Base-by-base conservation (phyloP, 768 basidiomycete species). In the Russula olivacea region DNA sequence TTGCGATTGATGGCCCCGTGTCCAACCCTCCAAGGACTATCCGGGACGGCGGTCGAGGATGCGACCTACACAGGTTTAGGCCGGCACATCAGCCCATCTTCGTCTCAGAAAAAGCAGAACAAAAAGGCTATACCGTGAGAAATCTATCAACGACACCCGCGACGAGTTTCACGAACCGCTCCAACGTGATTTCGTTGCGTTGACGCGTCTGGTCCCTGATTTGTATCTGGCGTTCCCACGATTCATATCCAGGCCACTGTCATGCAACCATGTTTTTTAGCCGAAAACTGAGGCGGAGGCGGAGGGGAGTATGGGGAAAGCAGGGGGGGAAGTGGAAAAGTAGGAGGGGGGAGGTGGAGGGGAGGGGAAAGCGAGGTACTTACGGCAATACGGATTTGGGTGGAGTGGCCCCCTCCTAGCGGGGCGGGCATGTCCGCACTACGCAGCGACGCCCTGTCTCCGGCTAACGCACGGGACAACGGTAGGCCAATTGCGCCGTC, bases 131-230 rank as follows among this genome's bases (percentile, higher is more conserved):
- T 21, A 65, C 64, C 34, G 49, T 34, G 40, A 65, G 54, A 65
- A 65, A 65, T 34, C 64, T 62, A 41, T 63, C 55, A 63, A 65
- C 52, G 11, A 63, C 60, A 32, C 64, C 43, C 8, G 55, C 64
- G 34, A 65, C 64, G 28, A 63, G 55, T 28, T 63, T 62, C 19
- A 57, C 61, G 36, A 56, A 65, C 38, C 61, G 49, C 7, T 65
- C 64, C 61, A 65, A 14, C 36, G 64, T 63, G 55, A 65, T 65
- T 21, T 52, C 61, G 9, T 65, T 65, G 61, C 64, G 64, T 9
- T 53, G 3, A 8, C 61, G 61, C 17, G 64, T 65, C n/a, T 65
- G 61, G 40, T 65, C 64, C 50, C 64, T 52, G 19, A 63, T 65
- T 17, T 65, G 64, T 19, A 65, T 63, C 50, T 65, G 64, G 15